These are phyloP conservation scores for Asterochloris sp. DNA, from an alignment of 139 green algal species.

Conservation along the genomic window DNA sequence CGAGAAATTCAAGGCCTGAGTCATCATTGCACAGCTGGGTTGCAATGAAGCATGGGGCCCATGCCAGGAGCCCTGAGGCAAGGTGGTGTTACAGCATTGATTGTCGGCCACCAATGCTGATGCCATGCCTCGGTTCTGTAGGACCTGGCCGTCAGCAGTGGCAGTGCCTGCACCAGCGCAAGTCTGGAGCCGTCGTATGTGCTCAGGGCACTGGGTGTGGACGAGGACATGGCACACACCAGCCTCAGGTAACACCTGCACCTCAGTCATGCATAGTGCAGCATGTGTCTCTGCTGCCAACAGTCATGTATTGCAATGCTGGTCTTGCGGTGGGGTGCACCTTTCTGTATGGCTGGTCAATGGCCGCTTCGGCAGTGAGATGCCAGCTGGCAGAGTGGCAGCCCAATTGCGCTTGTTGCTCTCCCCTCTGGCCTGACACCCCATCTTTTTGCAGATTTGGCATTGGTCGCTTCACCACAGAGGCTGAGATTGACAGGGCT, in stretches of 20 bases:
- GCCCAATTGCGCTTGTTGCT: background rate
- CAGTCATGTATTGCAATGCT: background rate
- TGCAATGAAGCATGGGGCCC: too few relatives aligned
- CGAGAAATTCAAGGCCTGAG: too few relatives aligned
- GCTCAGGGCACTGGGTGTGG: constrained; percentile 92
- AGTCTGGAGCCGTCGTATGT: constrained; percentile 97
- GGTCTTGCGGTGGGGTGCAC: background rate
- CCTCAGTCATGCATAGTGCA: too few relatives aligned
- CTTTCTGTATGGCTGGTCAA: background rate
- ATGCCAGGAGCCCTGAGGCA: too few relatives aligned
- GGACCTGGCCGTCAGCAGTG: constrained; percentile 86
- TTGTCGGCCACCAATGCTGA: background rate
- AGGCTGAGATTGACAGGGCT: constrained; percentile 84
- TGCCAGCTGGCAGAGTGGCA: too few relatives aligned
- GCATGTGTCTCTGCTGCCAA: too few relatives aligned
- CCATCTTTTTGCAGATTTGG: constrained; percentile 66
- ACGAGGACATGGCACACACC: constrained; percentile 98
- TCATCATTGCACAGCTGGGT: too few relatives aligned
- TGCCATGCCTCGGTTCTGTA: constrained; percentile 19
- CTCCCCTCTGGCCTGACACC: background rate
- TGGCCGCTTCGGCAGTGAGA: too few relatives aligned
- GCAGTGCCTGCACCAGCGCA: constrained; percentile 91
- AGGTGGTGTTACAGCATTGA: background rate
- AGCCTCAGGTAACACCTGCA: constrained; percentile 37
- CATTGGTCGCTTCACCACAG: constrained; percentile 94